Percentiles rank a stretch among this genome's conserved stretches.
phyloP scores from a whole-genome alignment of 2,329 filamentous ascomycete species.

The Cadophora gregata region DNA sequence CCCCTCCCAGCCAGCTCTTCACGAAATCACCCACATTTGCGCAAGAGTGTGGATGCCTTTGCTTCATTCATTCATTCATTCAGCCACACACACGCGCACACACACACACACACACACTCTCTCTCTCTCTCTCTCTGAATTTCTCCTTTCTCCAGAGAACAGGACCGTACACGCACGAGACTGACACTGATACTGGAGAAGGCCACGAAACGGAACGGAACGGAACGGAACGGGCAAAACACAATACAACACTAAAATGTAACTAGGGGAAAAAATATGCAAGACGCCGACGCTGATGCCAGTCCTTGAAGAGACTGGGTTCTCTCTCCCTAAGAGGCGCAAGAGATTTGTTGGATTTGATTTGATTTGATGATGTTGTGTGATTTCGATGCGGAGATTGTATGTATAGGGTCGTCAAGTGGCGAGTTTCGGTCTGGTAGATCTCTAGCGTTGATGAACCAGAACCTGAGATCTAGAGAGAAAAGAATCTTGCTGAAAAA shows the following conservation, averaged over 20 bases:
- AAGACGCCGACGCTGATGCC: slow-evolving; percentile 24
- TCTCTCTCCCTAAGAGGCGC: neutral
- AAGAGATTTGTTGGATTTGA: neutral
- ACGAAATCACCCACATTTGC: too few relatives aligned
- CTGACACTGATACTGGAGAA: slow-evolving; percentile 14
- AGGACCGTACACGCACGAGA: too few relatives aligned
- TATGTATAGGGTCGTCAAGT: slow-evolving; percentile 7
- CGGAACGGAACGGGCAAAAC: too few relatives aligned
- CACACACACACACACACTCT: too few relatives aligned
- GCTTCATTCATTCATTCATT: slow-evolving; percentile 8
- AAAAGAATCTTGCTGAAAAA: slow-evolving; percentile 1
- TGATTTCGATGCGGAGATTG: neutral
- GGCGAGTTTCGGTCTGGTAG: slow-evolving; percentile 13
- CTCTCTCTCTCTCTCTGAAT: too few relatives aligned
- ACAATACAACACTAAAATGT: slow-evolving; percentile 11
- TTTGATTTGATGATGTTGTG: neutral
- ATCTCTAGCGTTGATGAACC: slow-evolving; percentile 13
- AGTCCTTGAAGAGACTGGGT: neutral
- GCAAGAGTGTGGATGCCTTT: too few relatives aligned
- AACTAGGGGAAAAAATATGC: slow-evolving; percentile 7
- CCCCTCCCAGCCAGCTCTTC: too few relatives aligned
- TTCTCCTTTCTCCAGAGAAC: too few relatives aligned
- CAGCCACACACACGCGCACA: too few relatives aligned
- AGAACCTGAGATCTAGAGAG: slow-evolving; percentile 3
- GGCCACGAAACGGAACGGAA: neutral